Percentiles rank a stretch among this genome's conserved stretches.
Evolutionary conservation across 1,139 yeast species (phyloP).

Genomic region (Hemisphaericaspora xylanilytica): DNA sequence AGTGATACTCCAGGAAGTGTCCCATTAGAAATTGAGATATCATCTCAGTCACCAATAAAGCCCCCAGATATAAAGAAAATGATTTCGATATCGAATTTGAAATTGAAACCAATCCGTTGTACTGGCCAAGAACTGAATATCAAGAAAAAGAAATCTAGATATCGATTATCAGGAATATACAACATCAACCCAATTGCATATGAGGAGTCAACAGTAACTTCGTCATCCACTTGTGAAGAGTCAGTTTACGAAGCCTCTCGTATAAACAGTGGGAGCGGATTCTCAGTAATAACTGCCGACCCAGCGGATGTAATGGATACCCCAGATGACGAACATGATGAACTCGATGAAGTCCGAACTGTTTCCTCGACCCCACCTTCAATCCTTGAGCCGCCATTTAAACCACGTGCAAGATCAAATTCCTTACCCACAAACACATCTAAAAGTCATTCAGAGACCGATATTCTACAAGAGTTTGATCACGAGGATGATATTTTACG

Average conservation of each 20-base stretch:
- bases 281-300: background rate
- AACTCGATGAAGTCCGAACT: slow-evolving; percentile 8
- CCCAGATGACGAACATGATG: background rate
- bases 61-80: slow-evolving; percentile 21
- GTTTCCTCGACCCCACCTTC: slow-evolving; percentile 17
- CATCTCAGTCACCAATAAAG: slow-evolving; percentile 4
- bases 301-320: slow-evolving; percentile 5
- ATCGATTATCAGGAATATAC: slow-evolving; percentile 39
- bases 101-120: slow-evolving; percentile 43
- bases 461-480: slow-evolving; percentile 14
- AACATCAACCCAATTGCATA: slow-evolving; percentile 36
- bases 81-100: slow-evolving; percentile 37
- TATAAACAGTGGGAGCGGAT: slow-evolving; percentile 1
- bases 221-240: slow-evolving; percentile 5
- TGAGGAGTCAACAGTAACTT: slow-evolving; percentile 12
- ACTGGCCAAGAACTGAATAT: slow-evolving; percentile 24
- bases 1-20: background rate
- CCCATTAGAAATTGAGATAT: too few relatives aligned
- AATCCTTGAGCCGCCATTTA: background rate
- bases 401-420: slow-evolving; percentile 17
- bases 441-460: slow-evolving; percentile 8
- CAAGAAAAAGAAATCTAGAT: slow-evolving; percentile 41
- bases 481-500: slow-evolving; percentile 20
- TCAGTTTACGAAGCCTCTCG: slow-evolving; percentile 1
- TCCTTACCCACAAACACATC: slow-evolving; percentile 22